Evolutionary conservation across 1,284 basidiomycete species (phyloP).

Genomic region (Xerocomus nothofagi): DNA sequence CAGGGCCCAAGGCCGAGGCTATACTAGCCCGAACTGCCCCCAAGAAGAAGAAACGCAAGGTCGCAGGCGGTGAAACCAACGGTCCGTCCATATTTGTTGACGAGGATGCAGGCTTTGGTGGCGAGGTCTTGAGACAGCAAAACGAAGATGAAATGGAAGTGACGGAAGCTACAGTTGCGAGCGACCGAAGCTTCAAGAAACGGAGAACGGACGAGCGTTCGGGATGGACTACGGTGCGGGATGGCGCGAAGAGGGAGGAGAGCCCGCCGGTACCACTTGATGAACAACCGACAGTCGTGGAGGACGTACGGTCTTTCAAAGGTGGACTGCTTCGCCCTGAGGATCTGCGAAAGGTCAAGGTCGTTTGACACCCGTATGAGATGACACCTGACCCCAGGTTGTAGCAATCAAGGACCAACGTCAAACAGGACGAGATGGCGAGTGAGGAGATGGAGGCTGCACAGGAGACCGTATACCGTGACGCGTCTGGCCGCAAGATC

Average conservation of each 20-base stretch:
- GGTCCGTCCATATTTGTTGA: conserved; percentile 53
- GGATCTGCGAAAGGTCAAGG: conserved; percentile 52
- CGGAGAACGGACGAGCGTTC: conserved; percentile 53
- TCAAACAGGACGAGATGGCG: conserved; percentile 42
- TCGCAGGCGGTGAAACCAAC: conserved; percentile 37
- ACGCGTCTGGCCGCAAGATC: conserved; percentile 84
- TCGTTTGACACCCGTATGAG: not conserved
- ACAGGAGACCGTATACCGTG: conserved; percentile 94
- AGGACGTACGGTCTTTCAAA: conserved; percentile 46
- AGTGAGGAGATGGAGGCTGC: conserved; percentile 60
- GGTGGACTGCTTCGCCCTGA: conserved; percentile 80
- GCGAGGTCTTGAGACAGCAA: conserved; percentile 34
- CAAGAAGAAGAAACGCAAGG: conserved; percentile 73
- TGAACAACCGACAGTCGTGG: conserved; percentile 64
- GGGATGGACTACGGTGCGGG: conserved; percentile 59
- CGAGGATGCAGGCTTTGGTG: conserved; percentile 69
- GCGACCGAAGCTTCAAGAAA: conserved; percentile 77
- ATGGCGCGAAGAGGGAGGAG: conserved; percentile 44
- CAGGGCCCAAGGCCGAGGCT: conserved; percentile 94
- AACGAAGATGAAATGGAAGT: conserved; percentile 54
- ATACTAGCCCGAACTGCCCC: conserved; percentile 73
- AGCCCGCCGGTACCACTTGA: conserved; percentile 60
- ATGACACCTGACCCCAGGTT: conserved; percentile 4
- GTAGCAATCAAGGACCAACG: conserved; percentile 43
- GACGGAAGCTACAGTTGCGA: conserved; percentile 61